Conservation (phyloP, 192 early-diverging fungal genomes). For the Phycomyces blakesleeanus region DNA sequence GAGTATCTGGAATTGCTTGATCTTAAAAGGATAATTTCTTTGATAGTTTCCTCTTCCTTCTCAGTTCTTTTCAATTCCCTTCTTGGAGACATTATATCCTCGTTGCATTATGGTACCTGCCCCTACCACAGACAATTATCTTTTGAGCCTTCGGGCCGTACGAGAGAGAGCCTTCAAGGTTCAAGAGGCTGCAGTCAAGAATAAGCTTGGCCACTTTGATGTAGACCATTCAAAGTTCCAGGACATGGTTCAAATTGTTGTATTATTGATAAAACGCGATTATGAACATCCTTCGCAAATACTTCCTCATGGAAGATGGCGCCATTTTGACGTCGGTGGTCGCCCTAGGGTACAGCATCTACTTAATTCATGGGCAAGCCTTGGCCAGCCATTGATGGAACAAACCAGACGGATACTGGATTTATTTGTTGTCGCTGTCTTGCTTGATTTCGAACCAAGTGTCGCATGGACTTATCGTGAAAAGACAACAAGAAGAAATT, state of each 20-base stretch:
- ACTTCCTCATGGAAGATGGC: slow-evolving; percentile 82
- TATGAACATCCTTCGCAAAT: slow-evolving; percentile 60
- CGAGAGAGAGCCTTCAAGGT: slow-evolving; percentile 67
- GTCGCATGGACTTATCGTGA: slow-evolving; percentile 72
- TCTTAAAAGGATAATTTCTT: too few relatives aligned
- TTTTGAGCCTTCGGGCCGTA: slow-evolving; percentile 65
- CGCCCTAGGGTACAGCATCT: slow-evolving; percentile 48
- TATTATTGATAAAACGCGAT: slow-evolving; percentile 35
- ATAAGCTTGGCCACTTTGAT: slow-evolving; percentile 71
- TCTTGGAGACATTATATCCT: too few relatives aligned
- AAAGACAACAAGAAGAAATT: slow-evolving; percentile 37
- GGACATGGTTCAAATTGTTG: slow-evolving; percentile 64
- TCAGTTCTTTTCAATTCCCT: too few relatives aligned
- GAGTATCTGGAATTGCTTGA: too few relatives aligned
- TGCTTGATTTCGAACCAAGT: slow-evolving; percentile 89
- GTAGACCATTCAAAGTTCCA: slow-evolving; percentile 63
- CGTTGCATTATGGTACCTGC: not conserved
- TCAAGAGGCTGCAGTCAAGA: slow-evolving; percentile 51
- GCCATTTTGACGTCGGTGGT: slow-evolving; percentile 72
- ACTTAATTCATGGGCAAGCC: slow-evolving; percentile 42
- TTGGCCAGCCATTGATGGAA: slow-evolving; percentile 41
- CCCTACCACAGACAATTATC: slow-evolving; percentile 40
- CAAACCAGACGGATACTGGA: slow-evolving; percentile 76
- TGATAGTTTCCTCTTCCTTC: too few relatives aligned
- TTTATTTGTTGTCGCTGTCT: slow-evolving; percentile 79